Conservation (phyloP, 1,284 basidiomycete genomes). For the Peniophora sp. region DNA sequence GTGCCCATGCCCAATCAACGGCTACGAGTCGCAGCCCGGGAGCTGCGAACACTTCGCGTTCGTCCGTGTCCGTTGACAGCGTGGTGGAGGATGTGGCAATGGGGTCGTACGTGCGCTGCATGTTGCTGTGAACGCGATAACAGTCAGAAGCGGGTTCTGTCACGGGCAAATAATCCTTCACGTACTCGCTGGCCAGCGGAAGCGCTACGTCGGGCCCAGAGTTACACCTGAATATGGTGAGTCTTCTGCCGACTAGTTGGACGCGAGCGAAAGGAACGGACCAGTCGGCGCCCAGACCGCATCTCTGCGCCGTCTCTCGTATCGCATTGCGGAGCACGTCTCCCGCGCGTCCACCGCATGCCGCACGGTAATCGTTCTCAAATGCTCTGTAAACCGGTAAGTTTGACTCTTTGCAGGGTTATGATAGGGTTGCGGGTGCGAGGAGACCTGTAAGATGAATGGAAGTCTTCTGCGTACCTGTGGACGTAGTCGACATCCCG, state of each 20-base stretch:
- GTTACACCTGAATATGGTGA: too few relatives aligned
- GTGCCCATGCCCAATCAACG: constrained; percentile 59
- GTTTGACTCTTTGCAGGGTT: too few relatives aligned
- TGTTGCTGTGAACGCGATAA: constrained; percentile 20
- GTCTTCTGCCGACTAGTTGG: too few relatives aligned
- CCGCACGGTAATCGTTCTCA: constrained; percentile 35
- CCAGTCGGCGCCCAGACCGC: constrained; percentile 55
- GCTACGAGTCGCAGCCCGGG: constrained; percentile 46
- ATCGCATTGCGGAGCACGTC: constrained; percentile 49
- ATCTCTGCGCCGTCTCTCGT: constrained; percentile 38
- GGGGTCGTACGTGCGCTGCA: constrained; percentile 39
- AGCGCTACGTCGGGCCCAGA: constrained; percentile 58
- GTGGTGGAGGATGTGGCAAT: constrained; percentile 39
- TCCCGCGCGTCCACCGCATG: constrained; percentile 40
- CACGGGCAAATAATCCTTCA: constrained; percentile 12
- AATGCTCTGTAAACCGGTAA: background rate
- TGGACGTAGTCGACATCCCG: constrained; percentile 60
- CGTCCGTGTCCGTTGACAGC: constrained; percentile 37
- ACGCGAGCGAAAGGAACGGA: too few relatives aligned
- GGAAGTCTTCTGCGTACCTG: constrained; percentile 23
- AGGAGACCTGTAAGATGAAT: constrained; percentile 25
- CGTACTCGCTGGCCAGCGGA: constrained; percentile 54
- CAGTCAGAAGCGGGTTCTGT: constrained; percentile 18
- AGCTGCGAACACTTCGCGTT: constrained; percentile 50
- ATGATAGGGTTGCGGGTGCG: too few relatives aligned